Percentiles rank a stretch among this genome's conserved stretches.
These are phyloP conservation scores for Kuraishia cidri DNA, from an alignment of 805 yeast species.

Conservation along the genomic window DNA sequence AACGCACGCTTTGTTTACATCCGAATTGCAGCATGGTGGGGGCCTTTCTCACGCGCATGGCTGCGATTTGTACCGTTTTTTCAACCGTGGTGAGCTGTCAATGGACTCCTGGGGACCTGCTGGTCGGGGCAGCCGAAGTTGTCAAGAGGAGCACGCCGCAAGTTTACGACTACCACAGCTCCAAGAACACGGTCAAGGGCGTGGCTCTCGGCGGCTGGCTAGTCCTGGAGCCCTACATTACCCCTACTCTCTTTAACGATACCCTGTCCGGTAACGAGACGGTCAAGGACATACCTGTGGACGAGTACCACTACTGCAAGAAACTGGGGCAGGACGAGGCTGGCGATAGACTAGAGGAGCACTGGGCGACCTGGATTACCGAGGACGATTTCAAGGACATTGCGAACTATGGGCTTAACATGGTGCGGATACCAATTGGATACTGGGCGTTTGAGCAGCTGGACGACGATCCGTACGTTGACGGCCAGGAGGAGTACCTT, in stretches of 20 bases:
- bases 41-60: too few species aligned
- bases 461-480: constrained; percentile 75
- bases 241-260: constrained; percentile 74
- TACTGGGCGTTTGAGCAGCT: constrained; percentile 80
- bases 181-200: too few species aligned
- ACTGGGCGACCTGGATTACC: constrained; percentile 74
- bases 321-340: constrained; percentile 56
- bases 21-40: too few species aligned
- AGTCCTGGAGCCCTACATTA: constrained; percentile 78
- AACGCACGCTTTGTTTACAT: too few species aligned
- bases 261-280: too few species aligned
- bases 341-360: constrained; percentile 38
- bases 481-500: constrained; percentile 67
- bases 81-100: too few species aligned
- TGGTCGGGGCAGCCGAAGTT: too few species aligned
- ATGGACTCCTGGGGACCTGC: too few species aligned
- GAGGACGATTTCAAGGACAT: constrained; percentile 64
- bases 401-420: constrained; percentile 57
- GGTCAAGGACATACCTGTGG: constrained; percentile 54
- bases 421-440: constrained; percentile 87
- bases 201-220: constrained; percentile 90
- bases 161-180: too few species aligned
- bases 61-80: too few species aligned
- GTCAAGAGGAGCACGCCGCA: too few species aligned
- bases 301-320: constrained; percentile 67